A percentile compares a stretch with the other conserved stretches of the same genome.
These are phyloP conservation scores for Trichophyton rubrum DNA, from an alignment of 2,329 filamentous ascomycete species.

Conservation along the genomic window DNA sequence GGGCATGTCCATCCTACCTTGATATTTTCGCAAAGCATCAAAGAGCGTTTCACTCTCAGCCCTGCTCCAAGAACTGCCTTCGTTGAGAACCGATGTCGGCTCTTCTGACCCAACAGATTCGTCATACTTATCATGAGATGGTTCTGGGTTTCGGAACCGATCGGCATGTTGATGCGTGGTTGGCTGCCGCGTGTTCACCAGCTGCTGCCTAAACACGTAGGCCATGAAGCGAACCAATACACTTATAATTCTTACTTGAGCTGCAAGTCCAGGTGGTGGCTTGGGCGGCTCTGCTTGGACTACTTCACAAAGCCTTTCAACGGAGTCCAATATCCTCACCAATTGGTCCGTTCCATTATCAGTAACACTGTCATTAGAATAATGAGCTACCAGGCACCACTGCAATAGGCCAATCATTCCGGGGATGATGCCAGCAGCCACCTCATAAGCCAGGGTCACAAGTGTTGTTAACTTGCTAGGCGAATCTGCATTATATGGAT, in stretches of 20 bases:
- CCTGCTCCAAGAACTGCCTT: background rate
- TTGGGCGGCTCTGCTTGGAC: constrained; percentile 6
- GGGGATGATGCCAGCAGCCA: constrained; percentile 7
- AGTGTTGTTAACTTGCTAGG: background rate
- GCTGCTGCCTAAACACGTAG: constrained; percentile 6
- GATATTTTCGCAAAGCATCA: constrained; percentile 6
- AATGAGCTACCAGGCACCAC: constrained; percentile 12
- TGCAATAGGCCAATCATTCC: constrained; percentile 9
- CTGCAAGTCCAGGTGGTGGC: constrained; percentile 3
- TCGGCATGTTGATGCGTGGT: background rate
- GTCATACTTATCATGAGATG: background rate
- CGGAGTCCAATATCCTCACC: constrained; percentile 3
- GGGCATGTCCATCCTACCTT: background rate
- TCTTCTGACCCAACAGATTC: background rate
- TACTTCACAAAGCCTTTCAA: constrained; percentile 8
- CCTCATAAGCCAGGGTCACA: background rate
- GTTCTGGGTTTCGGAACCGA: background rate
- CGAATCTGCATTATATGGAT: background rate
- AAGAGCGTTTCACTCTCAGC: constrained; percentile 4
- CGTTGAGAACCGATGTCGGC: background rate
- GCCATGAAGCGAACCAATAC: constrained; percentile 10
- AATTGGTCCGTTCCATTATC: constrained; percentile 9
- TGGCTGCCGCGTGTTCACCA: background rate
- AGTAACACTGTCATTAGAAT: constrained; percentile 4
- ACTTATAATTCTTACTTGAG: constrained; percentile 7